Percentiles rank a stretch among this genome's conserved stretches.
Conservation (phyloP, 805 yeast species). For the Lipomyces starkeyi region DNA sequence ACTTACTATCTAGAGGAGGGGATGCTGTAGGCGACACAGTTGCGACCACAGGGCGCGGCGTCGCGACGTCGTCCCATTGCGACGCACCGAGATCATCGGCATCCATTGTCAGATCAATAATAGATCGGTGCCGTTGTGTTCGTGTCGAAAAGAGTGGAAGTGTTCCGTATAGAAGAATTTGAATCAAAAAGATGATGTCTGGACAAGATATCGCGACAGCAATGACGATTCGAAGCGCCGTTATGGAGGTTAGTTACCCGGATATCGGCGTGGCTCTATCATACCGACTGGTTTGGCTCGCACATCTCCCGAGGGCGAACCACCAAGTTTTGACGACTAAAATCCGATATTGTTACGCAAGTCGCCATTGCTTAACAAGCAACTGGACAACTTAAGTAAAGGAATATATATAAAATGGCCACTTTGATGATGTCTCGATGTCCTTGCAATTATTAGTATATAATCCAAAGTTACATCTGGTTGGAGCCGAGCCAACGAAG, state of each 20-base stretch:
- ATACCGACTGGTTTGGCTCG: not conserved
- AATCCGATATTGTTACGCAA: no score
- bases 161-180: not conserved
- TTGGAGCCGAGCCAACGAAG: no score
- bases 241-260: not conserved
- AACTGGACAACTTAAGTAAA: not conserved
- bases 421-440: not conserved
- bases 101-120: constrained; percentile 17
- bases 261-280: not conserved
- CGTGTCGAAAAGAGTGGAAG: not conserved
- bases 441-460: not conserved
- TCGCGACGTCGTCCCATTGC: constrained; percentile 38
- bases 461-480: no score
- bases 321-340: not conserved
- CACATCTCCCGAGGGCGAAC: not conserved
- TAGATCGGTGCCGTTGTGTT: not conserved
- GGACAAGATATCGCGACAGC: not conserved
- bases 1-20: constrained; percentile 17
- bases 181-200: not conserved
- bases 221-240: not conserved
- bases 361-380: not conserved
- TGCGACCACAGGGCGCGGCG: constrained; percentile 17
- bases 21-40: constrained; percentile 13
- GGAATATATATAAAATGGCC: not conserved
- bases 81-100: constrained; percentile 34